Percentiles rank a stretch among this genome's conserved stretches.
Evolutionary conservation across 768 basidiomycete genomes (phyloP).

Genomic region (Fomitopsis pulvina): DNA sequence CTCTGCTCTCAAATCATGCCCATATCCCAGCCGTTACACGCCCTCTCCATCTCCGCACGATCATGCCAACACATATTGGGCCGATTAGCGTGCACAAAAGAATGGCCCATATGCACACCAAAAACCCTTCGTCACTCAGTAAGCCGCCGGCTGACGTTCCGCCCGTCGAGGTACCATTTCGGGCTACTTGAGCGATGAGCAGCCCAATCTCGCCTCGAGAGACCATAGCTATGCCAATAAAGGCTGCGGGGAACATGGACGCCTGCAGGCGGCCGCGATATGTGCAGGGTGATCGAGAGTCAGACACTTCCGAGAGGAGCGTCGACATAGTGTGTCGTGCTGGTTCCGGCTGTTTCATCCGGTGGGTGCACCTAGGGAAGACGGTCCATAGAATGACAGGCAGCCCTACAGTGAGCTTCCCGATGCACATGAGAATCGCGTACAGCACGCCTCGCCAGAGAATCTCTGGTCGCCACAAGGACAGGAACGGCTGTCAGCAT

Average conservation of each 20-base stretch:
- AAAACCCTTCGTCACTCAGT: conserved; percentile 30
- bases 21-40: conserved; percentile 8
- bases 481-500: conserved; percentile 15
- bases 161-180: conserved; percentile 3
- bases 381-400: conserved; percentile 35
- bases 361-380: not conserved
- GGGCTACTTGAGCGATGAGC: conserved; percentile 45
- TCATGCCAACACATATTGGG: conserved; percentile 16
- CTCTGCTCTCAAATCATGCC: conserved; percentile 9
- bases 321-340: no score
- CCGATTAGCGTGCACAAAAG: conserved; percentile 38
- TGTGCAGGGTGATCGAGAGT: not conserved
- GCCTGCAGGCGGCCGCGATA: not conserved
- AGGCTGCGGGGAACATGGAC: conserved; percentile 8
- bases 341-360: no score
- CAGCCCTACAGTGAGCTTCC: conserved; percentile 42
- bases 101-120: conserved; percentile 40
- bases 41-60: conserved; percentile 16
- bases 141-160: conserved; percentile 22
- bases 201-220: conserved; percentile 66
- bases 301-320: not conserved
- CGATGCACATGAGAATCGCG: conserved; percentile 48
- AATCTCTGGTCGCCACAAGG: conserved; percentile 19
- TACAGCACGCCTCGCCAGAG: conserved; percentile 55
- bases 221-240: conserved; percentile 45